phyloP scores from a whole-genome alignment of 2,329 filamentous ascomycete genomes.

The Hawksworthiomyces lignivorus region DNA sequence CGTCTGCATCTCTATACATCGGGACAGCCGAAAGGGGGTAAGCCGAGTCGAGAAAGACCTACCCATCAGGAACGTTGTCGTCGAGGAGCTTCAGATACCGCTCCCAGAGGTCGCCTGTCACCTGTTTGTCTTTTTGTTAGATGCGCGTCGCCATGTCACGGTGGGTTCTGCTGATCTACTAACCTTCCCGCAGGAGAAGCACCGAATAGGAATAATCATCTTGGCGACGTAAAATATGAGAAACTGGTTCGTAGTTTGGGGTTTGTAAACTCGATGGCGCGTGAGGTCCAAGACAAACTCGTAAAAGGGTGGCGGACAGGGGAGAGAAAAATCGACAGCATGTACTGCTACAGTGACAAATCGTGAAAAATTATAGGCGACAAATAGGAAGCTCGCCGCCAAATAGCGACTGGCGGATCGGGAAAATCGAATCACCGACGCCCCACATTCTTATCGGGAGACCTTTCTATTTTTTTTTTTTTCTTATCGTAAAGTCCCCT shows the following conservation, averaged over 20 bases:
- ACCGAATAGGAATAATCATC: constrained; percentile 98
- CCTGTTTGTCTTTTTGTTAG: constrained; percentile 50
- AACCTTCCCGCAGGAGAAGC: constrained; percentile 99
- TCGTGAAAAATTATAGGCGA: not conserved
- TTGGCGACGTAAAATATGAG: not conserved
- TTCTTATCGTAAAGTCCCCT: constrained; percentile 13
- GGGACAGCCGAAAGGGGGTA: too few species aligned
- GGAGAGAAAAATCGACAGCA: not conserved
- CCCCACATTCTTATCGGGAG: too few species aligned
- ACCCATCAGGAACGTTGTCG: constrained; percentile 68
- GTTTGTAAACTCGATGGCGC: too few species aligned
- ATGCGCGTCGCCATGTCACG: not conserved
- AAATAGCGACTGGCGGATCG: constrained; percentile 9
- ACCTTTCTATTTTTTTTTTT: constrained; percentile 5
- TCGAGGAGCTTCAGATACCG: constrained; percentile 85
- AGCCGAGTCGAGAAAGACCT: constrained; percentile 24
- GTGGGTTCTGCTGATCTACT: constrained; percentile 13
- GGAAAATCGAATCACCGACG: constrained; percentile 12
- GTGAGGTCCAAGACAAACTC: too few species aligned
- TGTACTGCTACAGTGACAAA: too few species aligned
- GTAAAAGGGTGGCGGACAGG: not conserved
- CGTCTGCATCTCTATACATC: too few species aligned
- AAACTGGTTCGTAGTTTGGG: not conserved
- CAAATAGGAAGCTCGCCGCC: not conserved
- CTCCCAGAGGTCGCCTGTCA: constrained; percentile 96